phyloP scores from a whole-genome alignment of 2,329 filamentous ascomycete genomes.

The Aureobasidium subglaciale region DNA sequence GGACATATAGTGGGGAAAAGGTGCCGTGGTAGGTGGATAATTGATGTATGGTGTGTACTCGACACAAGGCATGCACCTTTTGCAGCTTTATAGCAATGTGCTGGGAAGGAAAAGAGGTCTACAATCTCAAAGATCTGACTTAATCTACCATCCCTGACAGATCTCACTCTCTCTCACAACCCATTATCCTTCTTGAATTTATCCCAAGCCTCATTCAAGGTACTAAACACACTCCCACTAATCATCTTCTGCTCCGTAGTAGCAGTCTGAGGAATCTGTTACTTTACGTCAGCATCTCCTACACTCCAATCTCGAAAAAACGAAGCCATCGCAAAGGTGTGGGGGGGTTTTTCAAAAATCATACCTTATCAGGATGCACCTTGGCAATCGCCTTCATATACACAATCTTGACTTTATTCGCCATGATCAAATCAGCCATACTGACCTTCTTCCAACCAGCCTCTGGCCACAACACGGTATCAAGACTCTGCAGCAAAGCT shows the following conservation, averaged over 20 bases:
- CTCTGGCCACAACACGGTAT: conserved; percentile 82
- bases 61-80: not conserved
- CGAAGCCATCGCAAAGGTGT: too few relatives aligned
- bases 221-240: conserved; percentile 57
- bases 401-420: conserved; percentile 90
- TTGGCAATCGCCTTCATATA: conserved; percentile 99
- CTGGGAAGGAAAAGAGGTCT: too few relatives aligned
- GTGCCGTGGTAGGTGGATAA: conserved; percentile 28
- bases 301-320: too few relatives aligned
- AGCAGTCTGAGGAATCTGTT: conserved; percentile 55
- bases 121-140: too few relatives aligned
- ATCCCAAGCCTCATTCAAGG: conserved; percentile 62
- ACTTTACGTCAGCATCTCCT: conserved; percentile 17
- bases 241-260: conserved; percentile 63
- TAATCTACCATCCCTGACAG: too few relatives aligned
- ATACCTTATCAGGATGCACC: conserved; percentile 97
- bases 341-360: conserved; percentile 26
- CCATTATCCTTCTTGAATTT: conserved; percentile 58
- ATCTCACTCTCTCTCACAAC: too few relatives aligned
- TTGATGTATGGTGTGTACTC: not conserved
- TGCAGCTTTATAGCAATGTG: too few relatives aligned
- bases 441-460: conserved; percentile 96
- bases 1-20: conserved; percentile 29
- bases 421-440: conserved; percentile 85
- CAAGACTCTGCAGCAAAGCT: conserved; percentile 77